These are phyloP conservation scores for Chaetoscypha palmicola DNA, from an alignment of 2,329 filamentous ascomycete genomes.

Conservation along the genomic window DNA sequence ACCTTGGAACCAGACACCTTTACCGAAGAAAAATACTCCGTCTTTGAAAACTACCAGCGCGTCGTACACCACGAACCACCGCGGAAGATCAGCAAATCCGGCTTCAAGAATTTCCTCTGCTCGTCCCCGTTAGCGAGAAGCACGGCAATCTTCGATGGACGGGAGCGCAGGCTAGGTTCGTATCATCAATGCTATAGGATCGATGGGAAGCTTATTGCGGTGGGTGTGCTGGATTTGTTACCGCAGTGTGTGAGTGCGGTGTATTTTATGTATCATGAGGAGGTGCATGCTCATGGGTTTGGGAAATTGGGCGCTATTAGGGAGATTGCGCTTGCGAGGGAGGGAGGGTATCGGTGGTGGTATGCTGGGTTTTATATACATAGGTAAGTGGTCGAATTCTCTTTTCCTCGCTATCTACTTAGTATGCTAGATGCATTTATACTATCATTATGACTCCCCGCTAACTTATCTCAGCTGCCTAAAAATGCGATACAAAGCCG, in stretches of 20 bases:
- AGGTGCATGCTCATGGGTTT: constrained; percentile 60
- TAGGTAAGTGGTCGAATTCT: no score
- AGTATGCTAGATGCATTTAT: no score
- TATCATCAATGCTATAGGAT: constrained; percentile 79
- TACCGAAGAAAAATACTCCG: constrained; percentile 65
- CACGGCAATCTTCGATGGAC: constrained; percentile 43
- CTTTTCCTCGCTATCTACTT: no score
- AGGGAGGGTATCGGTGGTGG: constrained; percentile 69
- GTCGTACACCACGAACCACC: constrained; percentile 63
- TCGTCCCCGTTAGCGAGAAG: constrained; percentile 51
- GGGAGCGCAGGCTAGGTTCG: constrained; percentile 55
- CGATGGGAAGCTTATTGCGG: constrained; percentile 66
- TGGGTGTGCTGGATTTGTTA: constrained; percentile 70
- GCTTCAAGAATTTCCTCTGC: constrained; percentile 70
- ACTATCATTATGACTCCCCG: no score
- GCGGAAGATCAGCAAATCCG: constrained; percentile 48
- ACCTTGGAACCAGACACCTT: constrained; percentile 64
- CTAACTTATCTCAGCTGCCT: no score
- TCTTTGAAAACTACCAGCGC: constrained; percentile 71
- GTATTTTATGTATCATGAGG: constrained; percentile 76
- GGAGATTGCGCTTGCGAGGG: constrained; percentile 63
- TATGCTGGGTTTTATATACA: constrained; percentile 81
- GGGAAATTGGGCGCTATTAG: constrained; percentile 70
- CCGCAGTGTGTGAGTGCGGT: constrained; percentile 73
- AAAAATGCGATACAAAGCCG: constrained; percentile 82